Evolutionary conservation across 2,329 filamentous ascomycete genomes (phyloP).

Genomic region (Aspergillus aculeatinus): DNA sequence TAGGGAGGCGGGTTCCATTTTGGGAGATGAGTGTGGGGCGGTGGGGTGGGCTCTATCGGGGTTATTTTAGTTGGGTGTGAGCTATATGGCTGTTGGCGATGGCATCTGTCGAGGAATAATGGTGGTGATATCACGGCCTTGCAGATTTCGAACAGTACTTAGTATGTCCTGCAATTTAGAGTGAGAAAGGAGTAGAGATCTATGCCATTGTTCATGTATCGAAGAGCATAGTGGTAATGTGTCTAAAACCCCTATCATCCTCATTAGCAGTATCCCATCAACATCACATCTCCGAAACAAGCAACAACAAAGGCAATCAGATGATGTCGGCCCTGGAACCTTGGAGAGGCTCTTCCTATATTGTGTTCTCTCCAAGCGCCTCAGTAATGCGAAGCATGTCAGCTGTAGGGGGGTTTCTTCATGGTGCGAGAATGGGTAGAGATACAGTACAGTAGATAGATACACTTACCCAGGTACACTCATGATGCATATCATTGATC

Average conservation of each 20-base stretch:
- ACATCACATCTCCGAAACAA: neutral
- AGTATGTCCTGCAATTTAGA: neutral
- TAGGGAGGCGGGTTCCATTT: neutral
- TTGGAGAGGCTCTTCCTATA: slow-evolving; percentile 18
- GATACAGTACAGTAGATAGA: neutral
- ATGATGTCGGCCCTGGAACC: slow-evolving; percentile 18
- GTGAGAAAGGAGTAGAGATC: too few species aligned
- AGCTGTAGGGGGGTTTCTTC: slow-evolving; percentile 17
- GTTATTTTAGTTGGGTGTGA: neutral
- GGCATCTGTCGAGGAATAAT: too few species aligned
- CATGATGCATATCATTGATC: neutral
- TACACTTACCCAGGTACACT: neutral
- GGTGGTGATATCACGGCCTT: too few species aligned
- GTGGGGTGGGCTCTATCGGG: neutral
- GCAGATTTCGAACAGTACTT: neutral
- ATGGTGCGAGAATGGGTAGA: slow-evolving; percentile 1
- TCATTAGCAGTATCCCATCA: neutral
- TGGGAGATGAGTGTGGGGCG: neutral
- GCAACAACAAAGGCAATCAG: slow-evolving; percentile 6
- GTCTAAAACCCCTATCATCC: neutral
- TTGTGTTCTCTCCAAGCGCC: slow-evolving; percentile 18
- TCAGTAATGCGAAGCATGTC: slow-evolving; percentile 17
- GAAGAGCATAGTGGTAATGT: neutral
- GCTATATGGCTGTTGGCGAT: neutral
- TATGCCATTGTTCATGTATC: too few species aligned